Conservation (phyloP, 768 basidiomycete species). For the Trametes villosa region DNA sequence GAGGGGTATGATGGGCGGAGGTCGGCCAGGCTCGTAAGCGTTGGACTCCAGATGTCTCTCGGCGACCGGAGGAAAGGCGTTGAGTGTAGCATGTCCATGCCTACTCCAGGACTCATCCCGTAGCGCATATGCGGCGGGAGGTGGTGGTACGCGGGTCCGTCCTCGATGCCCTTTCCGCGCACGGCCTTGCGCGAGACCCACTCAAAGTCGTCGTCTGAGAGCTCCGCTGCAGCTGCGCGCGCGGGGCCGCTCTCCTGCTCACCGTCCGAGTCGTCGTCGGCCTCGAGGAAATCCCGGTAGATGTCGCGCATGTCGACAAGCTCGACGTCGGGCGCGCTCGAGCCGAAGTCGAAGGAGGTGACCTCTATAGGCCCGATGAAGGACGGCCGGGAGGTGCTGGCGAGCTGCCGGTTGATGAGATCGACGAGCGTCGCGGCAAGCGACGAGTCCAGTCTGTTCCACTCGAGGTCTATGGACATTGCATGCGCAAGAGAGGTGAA, state of each 20-base stretch:
- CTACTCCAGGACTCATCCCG: conserved; percentile 54
- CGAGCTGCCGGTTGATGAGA: conserved; percentile 79
- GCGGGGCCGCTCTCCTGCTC: neutral
- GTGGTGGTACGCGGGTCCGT: conserved; percentile 64
- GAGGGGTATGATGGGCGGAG: conserved; percentile 33
- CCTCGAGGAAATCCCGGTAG: conserved; percentile 91
- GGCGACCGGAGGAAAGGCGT: conserved; percentile 51
- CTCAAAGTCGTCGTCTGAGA: conserved; percentile 80
- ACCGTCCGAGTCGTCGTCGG: conserved; percentile 52
- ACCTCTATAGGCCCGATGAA: conserved; percentile 94
- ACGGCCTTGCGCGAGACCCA: conserved; percentile 76
- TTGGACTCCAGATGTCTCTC: conserved; percentile 45
- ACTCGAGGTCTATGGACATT: conserved; percentile 97
- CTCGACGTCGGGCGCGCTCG: conserved; percentile 80
- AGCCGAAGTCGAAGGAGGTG: conserved; percentile 87
- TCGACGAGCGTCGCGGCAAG: conserved; percentile 72
- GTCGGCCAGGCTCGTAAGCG: conserved; percentile 31
- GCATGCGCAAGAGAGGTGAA: neutral
- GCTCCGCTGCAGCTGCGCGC: conserved; percentile 32
- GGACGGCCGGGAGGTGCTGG: conserved; percentile 75
- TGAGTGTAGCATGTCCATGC: conserved; percentile 66
- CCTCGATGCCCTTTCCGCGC: conserved; percentile 53
- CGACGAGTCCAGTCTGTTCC: conserved; percentile 77
- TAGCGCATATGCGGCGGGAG: conserved; percentile 77
- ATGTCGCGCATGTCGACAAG: conserved; percentile 93